Base-by-base conservation (phyloP, 768 basidiomycete genomes). In the Lactarius hengduanensis region DNA sequence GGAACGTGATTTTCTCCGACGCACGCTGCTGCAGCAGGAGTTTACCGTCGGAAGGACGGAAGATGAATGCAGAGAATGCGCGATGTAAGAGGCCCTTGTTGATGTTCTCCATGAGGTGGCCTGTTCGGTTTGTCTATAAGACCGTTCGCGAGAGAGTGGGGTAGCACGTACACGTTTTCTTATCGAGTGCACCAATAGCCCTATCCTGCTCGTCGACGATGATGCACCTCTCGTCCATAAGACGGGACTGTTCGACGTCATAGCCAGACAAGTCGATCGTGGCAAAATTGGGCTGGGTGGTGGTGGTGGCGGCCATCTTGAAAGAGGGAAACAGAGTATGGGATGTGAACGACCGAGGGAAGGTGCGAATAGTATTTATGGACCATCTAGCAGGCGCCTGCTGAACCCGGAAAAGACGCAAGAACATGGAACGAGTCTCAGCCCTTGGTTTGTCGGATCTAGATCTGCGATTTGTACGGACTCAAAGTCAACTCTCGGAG, bases 1-100 rank as follows among this genome's bases (percentile, higher is more conserved):
- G 97, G 80, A 99, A 99, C 8, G 97, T 99, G 74, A 99, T 99
- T 82, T 99, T 99, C 80, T 96, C 95, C n/a, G 88, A 82, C 22
- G 97, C 97, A 43, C 97, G 86, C 77, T 94, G 94, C 76, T 99
- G 97, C 55, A 99, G 83, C 32, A 99, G 82, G 20, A 99, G 83
- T 76, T 89, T 92, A 56, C 97, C 97, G 76, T 98, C 94, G 15
- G 87, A 86, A 3, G 97, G 97, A 43, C 94, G 83, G 82, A 98
- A 99, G 70, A 98, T 84, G 77, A 99, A 98, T 41, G 90, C 96
- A 66, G 96, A 98, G 81, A 99, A 99, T 20, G 97, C 97, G 47
- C 97, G 90, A 77, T 99, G 97, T 30, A 99, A 87, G 50, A 98
- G 84, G 16, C 96, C 96, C 73, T 90, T 89, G 75, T 88, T 86